Conservation (phyloP, 1,284 basidiomycete species). For the Cutaneotrichosporon dermatis region DNA sequence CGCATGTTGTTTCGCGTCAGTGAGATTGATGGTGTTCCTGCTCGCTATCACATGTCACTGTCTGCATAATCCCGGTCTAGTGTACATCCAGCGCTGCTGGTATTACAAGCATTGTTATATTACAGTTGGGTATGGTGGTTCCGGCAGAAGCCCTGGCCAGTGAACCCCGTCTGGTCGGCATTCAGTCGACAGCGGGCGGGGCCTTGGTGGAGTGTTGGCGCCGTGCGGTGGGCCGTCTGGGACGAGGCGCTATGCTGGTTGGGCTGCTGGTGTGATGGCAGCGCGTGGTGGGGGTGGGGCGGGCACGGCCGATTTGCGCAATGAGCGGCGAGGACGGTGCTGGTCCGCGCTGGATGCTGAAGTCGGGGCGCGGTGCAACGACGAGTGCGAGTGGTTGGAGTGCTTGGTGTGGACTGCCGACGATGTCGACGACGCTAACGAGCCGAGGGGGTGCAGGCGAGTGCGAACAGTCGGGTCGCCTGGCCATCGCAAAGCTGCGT, state of each 20-base stretch:
- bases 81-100: too few relatives aligned
- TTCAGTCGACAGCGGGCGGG: conserved; percentile 3
- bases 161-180: conserved; percentile 5
- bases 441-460: neutral
- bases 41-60: too few relatives aligned
- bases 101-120: neutral
- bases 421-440: too few relatives aligned
- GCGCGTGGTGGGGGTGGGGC: neutral
- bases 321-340: too few relatives aligned
- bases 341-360: too few relatives aligned
- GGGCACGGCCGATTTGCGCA: neutral
- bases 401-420: neutral
- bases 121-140: neutral
- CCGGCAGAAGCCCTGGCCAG: conserved; percentile 11
- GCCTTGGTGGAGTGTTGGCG: neutral
- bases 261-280: neutral
- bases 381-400: neutral
- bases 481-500: conserved; percentile 13
- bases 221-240: neutral
- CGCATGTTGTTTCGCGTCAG: too few relatives aligned
- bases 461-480: neutral
- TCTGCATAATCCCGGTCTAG: too few relatives aligned
- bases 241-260: neutral
- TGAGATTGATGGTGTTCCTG: too few relatives aligned
- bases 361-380: neutral